Conservation (phyloP, 176 grass and related monocot genomes). For the maize (Zea mays) region Zm-B73-REFERENCE-NAM-5.0 NC_050104.1:26424501-26425000, state of each 20-base stretch:
- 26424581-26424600: conserved; percentile 73
- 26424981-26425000: conserved; percentile 78
- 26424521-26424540: not conserved
- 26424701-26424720: conserved; percentile 94
- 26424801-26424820: too few species aligned
- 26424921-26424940: conserved; percentile 57
- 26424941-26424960: conserved; percentile 86
- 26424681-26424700: conserved; percentile 72
- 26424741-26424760: conserved; percentile 77
- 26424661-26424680: conserved; percentile 78
- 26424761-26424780: conserved; percentile 78
- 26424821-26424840: not conserved
- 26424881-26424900: not conserved
- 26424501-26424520: too few species aligned
- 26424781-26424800: conserved; percentile 69
- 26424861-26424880: too few species aligned
- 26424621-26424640: conserved; percentile 88
- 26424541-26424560: conserved; percentile 71
- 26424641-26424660: conserved; percentile 61
- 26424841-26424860: too few species aligned
- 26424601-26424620: conserved; percentile 90
- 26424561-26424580: conserved; percentile 74
- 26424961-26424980: conserved; percentile 62
- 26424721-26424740: conserved; percentile 96
- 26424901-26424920: not conserved